Evolutionary conservation across 768 basidiomycete species (phyloP).

Genomic region (Clavaria fumosa): DNA sequence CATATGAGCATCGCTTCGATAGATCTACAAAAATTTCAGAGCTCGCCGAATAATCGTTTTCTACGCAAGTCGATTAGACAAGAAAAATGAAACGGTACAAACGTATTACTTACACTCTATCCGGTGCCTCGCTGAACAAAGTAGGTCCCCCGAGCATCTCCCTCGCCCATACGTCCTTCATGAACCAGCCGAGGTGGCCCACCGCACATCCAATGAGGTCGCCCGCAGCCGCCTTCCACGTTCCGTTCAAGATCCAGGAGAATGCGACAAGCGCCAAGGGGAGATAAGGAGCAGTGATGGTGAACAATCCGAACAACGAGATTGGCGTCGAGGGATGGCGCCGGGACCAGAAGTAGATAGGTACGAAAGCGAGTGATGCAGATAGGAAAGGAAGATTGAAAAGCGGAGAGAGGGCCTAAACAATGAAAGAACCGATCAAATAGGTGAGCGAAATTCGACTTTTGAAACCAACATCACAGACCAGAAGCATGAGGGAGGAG

Average conservation of each 20-base stretch:
- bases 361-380: constrained; percentile 82
- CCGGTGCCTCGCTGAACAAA: constrained; percentile 58
- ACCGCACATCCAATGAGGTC: constrained; percentile 78
- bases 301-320: constrained; percentile 87
- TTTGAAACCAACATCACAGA: constrained; percentile 22
- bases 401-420: constrained; percentile 68
- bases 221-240: constrained; percentile 70
- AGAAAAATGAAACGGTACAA: constrained; percentile 7
- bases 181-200: constrained; percentile 74
- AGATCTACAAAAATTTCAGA: too few species aligned
- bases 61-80: too few species aligned
- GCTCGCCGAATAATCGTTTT: too few species aligned
- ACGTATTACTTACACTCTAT: constrained; percentile 38
- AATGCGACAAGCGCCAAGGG: constrained; percentile 84
- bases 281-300: constrained; percentile 90
- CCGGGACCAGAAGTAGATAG: constrained; percentile 95
- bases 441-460: not conserved
- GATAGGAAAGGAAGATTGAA: constrained; percentile 91
- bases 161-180: constrained; percentile 76
- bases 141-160: constrained; percentile 72
- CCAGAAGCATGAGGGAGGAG: constrained; percentile 75
- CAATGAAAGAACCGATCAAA: too few species aligned
- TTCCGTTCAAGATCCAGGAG: constrained; percentile 69
- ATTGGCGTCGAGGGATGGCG: constrained; percentile 92
- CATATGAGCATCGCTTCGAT: too few species aligned